Evolutionary conservation across 2,329 filamentous ascomycete species (phyloP).

Genomic region (Diaporthe helianthi): DNA sequence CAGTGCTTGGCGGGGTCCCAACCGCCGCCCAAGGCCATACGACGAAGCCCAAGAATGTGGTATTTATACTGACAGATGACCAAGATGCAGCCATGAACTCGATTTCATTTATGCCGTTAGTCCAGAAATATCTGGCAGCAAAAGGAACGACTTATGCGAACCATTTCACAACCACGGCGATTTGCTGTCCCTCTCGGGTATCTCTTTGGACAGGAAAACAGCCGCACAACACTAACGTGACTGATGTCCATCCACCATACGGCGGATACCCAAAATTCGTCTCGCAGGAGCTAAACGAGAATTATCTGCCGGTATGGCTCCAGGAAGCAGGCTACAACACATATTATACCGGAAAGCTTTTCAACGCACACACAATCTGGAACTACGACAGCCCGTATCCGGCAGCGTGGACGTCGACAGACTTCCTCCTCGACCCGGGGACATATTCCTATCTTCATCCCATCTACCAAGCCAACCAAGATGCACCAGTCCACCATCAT

Average conservation of each 20-base stretch:
- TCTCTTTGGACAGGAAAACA: slow-evolving; percentile 70
- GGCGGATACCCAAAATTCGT: slow-evolving; percentile 61
- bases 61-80: slow-evolving; percentile 74
- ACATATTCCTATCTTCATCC: slow-evolving; percentile 74
- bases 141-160: slow-evolving; percentile 66
- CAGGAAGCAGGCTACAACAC: slow-evolving; percentile 59
- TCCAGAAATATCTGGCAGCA: slow-evolving; percentile 62
- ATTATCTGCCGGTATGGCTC: slow-evolving; percentile 59
- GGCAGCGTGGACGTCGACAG: slow-evolving; percentile 63
- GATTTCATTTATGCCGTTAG: slow-evolving; percentile 64
- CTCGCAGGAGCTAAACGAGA: slow-evolving; percentile 55
- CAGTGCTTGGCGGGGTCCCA: slow-evolving; percentile 4
- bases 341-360: slow-evolving; percentile 63
- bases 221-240: slow-evolving; percentile 65
- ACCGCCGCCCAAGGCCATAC: neutral
- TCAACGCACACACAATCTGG: slow-evolving; percentile 55
- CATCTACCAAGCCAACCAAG: slow-evolving; percentile 65
- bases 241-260: slow-evolving; percentile 48
- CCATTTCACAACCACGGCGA: slow-evolving; percentile 71
- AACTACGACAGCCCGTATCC: slow-evolving; percentile 60
- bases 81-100: slow-evolving; percentile 70
- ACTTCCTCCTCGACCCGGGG: slow-evolving; percentile 67
- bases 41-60: slow-evolving; percentile 54
- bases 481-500: slow-evolving; percentile 60
- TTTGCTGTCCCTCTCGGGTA: slow-evolving; percentile 74